Evolutionary conservation across 148 eudicot genomes (phyloP), one percentile per base, ranked within the genome.

Genomic region (Rhododendron ovatum): DNA sequence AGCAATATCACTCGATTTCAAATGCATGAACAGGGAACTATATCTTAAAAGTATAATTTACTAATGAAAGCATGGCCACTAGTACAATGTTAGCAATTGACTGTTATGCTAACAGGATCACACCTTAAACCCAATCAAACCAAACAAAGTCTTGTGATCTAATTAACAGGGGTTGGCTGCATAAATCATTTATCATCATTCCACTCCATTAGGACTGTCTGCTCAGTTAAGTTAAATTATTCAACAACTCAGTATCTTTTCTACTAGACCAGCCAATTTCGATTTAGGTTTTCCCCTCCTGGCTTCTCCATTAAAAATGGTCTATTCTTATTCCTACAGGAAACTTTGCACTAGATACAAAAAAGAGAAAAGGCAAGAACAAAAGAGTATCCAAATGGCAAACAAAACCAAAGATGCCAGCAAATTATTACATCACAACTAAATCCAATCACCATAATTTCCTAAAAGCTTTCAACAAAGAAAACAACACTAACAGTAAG

Each of bases 1-100:
- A 53, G 50, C 30, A 82, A 59, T 22, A 37, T 53, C 65, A 53
- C 84, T n/a, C n/a, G 20, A 59, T n/a, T 37, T 82, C 84, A 82
- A 57, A 82, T 35, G 47, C 84, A 39, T 18, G 30, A 37, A 59
- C 73, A 3, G 76, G 76, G n/a, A 59, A 55, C 30, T 26, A 39
- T 30, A 37, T 18, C 47, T 57, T 33, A 17, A 5, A 30, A 59
- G 30, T 5, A 55, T 3, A 55, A 17, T 4, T 15, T 48, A 17
- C 0, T 28, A 50, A 20, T 51, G 14, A 14, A 53, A 50, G 65
- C 17, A 80, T 50, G 24, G 30, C 37, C 37, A 80, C 83, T 0
- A 30, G 65, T 57, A 57, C 17, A 20, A 35, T 20, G 71, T 37
- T 37, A 57, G 48, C 84, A 82, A 82, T n/a, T 12, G 37, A 37